Conservation (phyloP, 768 basidiomycete species). For the Tylopilus cervinicoccineus region DNA sequence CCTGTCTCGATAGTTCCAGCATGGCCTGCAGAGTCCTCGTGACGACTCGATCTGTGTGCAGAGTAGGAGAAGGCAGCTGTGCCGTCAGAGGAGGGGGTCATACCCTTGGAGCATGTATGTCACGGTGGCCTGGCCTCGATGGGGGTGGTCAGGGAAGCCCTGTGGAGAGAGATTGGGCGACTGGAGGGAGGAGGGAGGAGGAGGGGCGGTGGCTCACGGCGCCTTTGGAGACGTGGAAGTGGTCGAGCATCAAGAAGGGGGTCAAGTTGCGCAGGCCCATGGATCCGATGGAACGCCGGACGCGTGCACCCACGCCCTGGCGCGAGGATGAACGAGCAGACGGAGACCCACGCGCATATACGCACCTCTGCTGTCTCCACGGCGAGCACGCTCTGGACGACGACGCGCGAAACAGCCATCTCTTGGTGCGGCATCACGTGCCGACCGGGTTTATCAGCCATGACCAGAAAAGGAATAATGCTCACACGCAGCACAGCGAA, state of each 20-base stretch:
- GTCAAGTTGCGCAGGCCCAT: slow-evolving; percentile 71
- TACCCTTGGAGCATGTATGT: slow-evolving; percentile 89
- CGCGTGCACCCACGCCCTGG: slow-evolving; percentile 77
- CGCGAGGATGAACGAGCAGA: background rate
- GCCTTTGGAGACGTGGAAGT: slow-evolving; percentile 68
- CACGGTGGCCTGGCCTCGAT: slow-evolving; percentile 83
- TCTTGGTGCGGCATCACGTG: too few relatives aligned
- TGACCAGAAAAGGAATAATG: background rate
- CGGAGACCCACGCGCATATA: background rate
- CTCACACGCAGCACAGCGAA: slow-evolving; percentile 14
- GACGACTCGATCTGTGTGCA: slow-evolving; percentile 55
- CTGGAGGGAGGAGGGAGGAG: background rate
- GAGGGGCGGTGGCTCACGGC: slow-evolving; percentile 44
- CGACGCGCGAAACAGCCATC: slow-evolving; percentile 54
- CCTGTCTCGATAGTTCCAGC: slow-evolving; percentile 72
- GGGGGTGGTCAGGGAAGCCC: slow-evolving; percentile 93
- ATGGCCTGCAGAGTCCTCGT: slow-evolving; percentile 92
- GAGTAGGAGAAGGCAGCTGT: background rate
- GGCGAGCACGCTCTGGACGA: slow-evolving; percentile 74
- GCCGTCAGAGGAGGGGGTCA: background rate
- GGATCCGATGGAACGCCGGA: slow-evolving; percentile 84
- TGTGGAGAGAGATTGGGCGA: slow-evolving; percentile 20
- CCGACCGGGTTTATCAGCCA: too few relatives aligned
- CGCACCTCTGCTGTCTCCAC: slow-evolving; percentile 68
- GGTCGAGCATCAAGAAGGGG: slow-evolving; percentile 89